Conservation (phyloP, 2,329 filamentous ascomycete genomes). For the Arthrobotrys pseudoclavata region DNA sequence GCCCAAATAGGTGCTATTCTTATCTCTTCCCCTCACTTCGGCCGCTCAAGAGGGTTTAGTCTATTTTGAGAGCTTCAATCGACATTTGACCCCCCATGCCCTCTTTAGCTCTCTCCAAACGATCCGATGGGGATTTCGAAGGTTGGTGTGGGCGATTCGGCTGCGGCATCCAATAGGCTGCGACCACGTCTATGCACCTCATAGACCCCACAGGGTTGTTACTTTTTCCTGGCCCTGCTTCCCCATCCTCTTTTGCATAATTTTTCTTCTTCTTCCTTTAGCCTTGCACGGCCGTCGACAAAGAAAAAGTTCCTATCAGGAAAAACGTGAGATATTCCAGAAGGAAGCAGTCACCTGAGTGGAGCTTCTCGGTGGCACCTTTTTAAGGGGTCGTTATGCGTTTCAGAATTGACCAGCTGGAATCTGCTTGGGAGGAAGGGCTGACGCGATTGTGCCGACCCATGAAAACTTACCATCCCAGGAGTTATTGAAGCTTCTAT, state of each 20-base stretch:
- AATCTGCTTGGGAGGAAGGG: conserved; percentile 50
- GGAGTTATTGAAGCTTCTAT: conserved; percentile 43
- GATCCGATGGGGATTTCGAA: conserved; percentile 53
- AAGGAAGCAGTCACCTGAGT: conserved; percentile 58
- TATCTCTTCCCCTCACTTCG: conserved; percentile 52
- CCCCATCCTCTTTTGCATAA: conserved; percentile 50
- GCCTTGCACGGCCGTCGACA: conserved; percentile 40
- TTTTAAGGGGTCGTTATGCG: conserved; percentile 55
- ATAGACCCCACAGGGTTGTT: conserved; percentile 54
- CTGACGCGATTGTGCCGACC: conserved; percentile 58
- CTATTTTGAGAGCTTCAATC: conserved; percentile 36
- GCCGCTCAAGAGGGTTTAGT: conserved; percentile 44
- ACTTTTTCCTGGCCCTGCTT: conserved; percentile 50
- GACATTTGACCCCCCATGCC: conserved; percentile 49
- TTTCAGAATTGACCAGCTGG: conserved; percentile 60
- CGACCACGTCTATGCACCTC: conserved; percentile 60
- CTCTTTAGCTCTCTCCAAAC: conserved; percentile 38
- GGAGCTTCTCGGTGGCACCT: conserved; percentile 56
- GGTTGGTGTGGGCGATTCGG: conserved; percentile 51
- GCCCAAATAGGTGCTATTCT: conserved; percentile 58
- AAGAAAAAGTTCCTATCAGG: conserved; percentile 41
- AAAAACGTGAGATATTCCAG: conserved; percentile 36
- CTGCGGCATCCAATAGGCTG: conserved; percentile 56
- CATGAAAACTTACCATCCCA: conserved; percentile 44
- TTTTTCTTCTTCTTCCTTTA: conserved; percentile 35